Evolutionary conservation across 2,329 filamentous ascomycete species (phyloP).

Genomic region (Exophiala sp.): DNA sequence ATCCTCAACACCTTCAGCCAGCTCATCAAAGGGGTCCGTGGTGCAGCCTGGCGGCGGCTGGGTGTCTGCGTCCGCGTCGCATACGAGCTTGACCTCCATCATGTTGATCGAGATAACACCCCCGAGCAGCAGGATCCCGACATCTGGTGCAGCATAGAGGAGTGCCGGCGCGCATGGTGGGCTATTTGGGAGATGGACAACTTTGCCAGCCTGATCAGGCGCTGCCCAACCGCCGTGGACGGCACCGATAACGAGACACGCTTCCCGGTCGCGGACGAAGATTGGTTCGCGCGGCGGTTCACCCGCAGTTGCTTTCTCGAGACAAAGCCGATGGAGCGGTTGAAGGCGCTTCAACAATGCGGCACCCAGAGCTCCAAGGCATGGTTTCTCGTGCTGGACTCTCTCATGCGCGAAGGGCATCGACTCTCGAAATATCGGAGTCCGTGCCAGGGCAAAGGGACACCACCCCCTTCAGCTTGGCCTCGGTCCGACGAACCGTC

Average conservation of each 20-base stretch:
- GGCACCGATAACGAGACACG: slow-evolving; percentile 34
- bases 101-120: slow-evolving; percentile 16
- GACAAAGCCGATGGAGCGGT: slow-evolving; percentile 31
- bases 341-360: slow-evolving; percentile 32
- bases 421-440: slow-evolving; percentile 24
- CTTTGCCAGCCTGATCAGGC: slow-evolving; percentile 37
- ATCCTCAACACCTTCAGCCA: slow-evolving; percentile 34
- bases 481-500: neutral
- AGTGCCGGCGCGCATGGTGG: slow-evolving; percentile 39
- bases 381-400: slow-evolving; percentile 40
- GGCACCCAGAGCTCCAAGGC: slow-evolving; percentile 35
- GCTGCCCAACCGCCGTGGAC: slow-evolving; percentile 35
- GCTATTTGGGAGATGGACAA: slow-evolving; percentile 41
- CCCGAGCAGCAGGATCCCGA: slow-evolving; percentile 4
- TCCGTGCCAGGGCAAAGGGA: slow-evolving; percentile 2
- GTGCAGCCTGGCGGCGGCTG: slow-evolving; percentile 34
- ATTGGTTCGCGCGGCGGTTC: slow-evolving; percentile 32
- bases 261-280: slow-evolving; percentile 34
- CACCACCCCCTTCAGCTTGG: neutral
- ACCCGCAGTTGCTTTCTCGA: slow-evolving; percentile 31
- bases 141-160: slow-evolving; percentile 32
- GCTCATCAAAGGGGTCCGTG: slow-evolving; percentile 35
- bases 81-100: slow-evolving; percentile 35
- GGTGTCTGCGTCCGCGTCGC: slow-evolving; percentile 30
- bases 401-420: slow-evolving; percentile 36